phyloP scores from a whole-genome alignment of 2,329 filamentous ascomycete species.

The Hymenoscyphus infarciens region DNA sequence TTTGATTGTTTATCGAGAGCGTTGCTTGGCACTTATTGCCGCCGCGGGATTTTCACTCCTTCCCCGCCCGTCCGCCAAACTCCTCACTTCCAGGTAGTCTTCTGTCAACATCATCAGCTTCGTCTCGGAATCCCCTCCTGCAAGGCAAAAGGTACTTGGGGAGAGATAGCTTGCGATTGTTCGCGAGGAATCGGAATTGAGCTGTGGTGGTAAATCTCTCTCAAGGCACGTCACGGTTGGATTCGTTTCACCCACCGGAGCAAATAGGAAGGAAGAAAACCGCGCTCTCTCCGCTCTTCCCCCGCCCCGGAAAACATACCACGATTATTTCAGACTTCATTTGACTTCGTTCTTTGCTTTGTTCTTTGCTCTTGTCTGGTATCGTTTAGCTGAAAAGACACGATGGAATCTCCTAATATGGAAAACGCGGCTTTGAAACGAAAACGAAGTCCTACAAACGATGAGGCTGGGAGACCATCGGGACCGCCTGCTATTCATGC shows the following conservation, averaged over 20 bases:
- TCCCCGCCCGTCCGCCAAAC: no score
- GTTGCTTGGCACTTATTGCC: no score
- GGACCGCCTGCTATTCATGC: conserved; percentile 30
- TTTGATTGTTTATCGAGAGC: no score
- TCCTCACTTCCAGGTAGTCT: no score
- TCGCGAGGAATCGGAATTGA: no score
- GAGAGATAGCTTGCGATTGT: background rate
- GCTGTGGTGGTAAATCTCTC: no score
- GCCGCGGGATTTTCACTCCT: no score
- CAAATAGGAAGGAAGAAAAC: background rate
- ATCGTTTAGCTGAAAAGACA: background rate
- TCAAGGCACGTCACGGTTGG: no score
- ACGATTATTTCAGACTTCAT: background rate
- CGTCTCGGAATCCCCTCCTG: background rate
- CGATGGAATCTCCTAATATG: conserved; percentile 18
- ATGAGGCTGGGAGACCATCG: conserved; percentile 32
- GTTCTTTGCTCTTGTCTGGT: background rate
- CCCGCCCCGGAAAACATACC: background rate
- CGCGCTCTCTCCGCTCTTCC: background rate
- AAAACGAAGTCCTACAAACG: conserved; percentile 29
- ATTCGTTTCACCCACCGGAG: background rate
- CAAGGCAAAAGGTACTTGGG: background rate
- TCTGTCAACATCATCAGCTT: no score
- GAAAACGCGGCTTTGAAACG: conserved; percentile 22
- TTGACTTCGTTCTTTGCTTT: background rate